Conservation (phyloP, 306 rosid species). For the Betula pendula region DNA sequence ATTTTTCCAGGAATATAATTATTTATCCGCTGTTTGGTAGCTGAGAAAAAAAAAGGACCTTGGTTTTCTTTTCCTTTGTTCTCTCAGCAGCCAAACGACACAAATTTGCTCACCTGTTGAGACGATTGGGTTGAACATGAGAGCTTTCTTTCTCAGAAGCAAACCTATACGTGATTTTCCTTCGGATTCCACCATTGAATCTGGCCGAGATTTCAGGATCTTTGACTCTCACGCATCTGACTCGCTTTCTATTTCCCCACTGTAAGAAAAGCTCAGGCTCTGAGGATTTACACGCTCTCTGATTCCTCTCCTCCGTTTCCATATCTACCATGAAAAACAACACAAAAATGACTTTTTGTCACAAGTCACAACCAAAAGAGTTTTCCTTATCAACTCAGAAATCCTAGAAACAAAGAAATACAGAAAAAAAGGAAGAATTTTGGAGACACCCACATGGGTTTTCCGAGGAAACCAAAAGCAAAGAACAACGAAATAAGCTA, state of each 20-base stretch:
- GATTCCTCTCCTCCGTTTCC: conserved; percentile 72
- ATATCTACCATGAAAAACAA: conserved; percentile 32
- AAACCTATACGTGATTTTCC: conserved; percentile 45
- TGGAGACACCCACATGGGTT: background rate
- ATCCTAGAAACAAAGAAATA: background rate
- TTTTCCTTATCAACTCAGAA: conserved; percentile 18
- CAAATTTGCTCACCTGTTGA: conserved; percentile 50
- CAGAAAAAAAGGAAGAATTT: background rate
- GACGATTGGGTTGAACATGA: conserved; percentile 57
- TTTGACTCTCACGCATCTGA: conserved; percentile 74
- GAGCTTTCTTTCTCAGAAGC: conserved; percentile 48
- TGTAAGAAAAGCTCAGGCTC: conserved; percentile 75
- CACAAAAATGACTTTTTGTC: conserved; percentile 1
- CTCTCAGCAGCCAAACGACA: conserved; percentile 11
- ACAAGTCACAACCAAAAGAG: background rate
- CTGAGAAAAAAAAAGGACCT: conserved; percentile 5
- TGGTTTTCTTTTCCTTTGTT: background rate
- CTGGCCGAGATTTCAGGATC: conserved; percentile 65
- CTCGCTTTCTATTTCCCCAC: conserved; percentile 71
- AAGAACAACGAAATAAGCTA: background rate
- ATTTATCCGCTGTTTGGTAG: background rate
- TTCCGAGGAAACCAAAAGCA: background rate
- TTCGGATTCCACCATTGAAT: conserved; percentile 53
- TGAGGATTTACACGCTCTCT: conserved; percentile 42
- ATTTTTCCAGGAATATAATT: background rate